Evolutionary conservation across 2,329 filamentous ascomycete genomes (phyloP).

Genomic region (Helicocarpus griseus): DNA sequence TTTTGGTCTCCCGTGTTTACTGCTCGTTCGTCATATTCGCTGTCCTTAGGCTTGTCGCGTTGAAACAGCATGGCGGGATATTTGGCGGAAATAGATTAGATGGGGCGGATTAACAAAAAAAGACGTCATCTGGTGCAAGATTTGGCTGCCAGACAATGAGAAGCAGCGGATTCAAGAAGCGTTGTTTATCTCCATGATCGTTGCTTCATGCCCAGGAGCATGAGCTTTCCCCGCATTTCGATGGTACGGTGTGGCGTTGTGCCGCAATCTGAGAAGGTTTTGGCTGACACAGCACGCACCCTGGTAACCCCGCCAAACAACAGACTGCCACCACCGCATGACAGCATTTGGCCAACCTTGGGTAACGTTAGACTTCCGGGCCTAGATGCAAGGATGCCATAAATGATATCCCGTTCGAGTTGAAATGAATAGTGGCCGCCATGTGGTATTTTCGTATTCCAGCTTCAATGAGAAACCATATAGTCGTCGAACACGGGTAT

Average conservation of each 20-base stretch:
- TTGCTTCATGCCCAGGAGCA: neutral
- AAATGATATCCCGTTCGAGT: too few relatives aligned
- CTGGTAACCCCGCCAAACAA: neutral
- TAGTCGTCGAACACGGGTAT: too few relatives aligned
- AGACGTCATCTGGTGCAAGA: neutral
- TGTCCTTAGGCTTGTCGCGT: constrained; percentile 1
- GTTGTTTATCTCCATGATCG: neutral
- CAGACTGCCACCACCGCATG: neutral
- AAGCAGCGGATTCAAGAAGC: neutral
- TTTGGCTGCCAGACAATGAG: neutral
- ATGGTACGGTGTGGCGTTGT: neutral
- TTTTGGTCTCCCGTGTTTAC: neutral
- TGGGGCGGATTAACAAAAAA: neutral
- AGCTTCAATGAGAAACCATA: neutral
- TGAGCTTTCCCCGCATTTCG: constrained; percentile 1
- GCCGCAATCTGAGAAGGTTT: neutral
- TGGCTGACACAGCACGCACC: neutral
- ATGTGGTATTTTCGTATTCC: too few relatives aligned
- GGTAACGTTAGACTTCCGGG: neutral
- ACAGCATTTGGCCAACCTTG: neutral
- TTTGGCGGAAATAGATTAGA: too few relatives aligned
- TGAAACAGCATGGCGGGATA: constrained; percentile 1
- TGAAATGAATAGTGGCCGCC: too few relatives aligned
- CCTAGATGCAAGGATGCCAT: too few relatives aligned
- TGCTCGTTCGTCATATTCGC: neutral